Conservation (phyloP, 2,329 filamentous ascomycete species). For the Botrytis byssoidea region DNA sequence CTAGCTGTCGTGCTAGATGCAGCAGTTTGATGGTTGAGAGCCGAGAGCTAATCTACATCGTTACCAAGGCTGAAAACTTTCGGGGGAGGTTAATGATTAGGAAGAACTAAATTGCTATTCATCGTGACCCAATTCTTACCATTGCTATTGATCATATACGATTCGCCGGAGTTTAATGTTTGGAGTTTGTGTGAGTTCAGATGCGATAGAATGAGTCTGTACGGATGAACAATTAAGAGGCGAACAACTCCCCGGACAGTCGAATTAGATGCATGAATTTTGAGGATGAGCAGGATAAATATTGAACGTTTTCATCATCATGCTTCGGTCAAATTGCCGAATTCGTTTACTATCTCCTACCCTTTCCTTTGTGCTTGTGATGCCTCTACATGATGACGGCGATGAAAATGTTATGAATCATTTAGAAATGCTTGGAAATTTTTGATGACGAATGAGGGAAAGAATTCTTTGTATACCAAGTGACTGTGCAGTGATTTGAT, state of each 20-base stretch:
- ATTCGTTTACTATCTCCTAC: not conserved
- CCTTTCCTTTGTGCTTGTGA: conserved; percentile 18
- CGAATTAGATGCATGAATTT: not conserved
- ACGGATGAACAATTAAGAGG: not conserved
- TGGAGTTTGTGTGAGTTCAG: not conserved
- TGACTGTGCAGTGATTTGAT: not conserved
- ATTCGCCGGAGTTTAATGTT: not conserved
- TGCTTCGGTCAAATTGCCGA: not conserved
- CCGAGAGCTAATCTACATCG: not conserved
- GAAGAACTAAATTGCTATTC: not conserved
- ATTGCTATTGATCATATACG: not conserved
- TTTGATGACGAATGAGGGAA: not conserved
- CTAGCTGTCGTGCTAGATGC: not conserved
- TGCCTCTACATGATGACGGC: not conserved
- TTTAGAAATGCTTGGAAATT: not conserved
- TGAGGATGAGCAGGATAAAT: not conserved
- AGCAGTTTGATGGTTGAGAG: not conserved
- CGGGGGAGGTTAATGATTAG: not conserved
- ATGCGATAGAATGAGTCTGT: not conserved
- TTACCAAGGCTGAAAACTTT: not conserved
- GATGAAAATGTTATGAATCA: conserved; percentile 2
- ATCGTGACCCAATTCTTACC: not conserved
- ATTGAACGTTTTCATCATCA: conserved; percentile 3
- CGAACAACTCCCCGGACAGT: not conserved
- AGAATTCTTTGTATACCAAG: not conserved